Evolutionary conservation across 2,329 filamentous ascomycete species (phyloP).

Genomic region (Fusarium irregulare): DNA sequence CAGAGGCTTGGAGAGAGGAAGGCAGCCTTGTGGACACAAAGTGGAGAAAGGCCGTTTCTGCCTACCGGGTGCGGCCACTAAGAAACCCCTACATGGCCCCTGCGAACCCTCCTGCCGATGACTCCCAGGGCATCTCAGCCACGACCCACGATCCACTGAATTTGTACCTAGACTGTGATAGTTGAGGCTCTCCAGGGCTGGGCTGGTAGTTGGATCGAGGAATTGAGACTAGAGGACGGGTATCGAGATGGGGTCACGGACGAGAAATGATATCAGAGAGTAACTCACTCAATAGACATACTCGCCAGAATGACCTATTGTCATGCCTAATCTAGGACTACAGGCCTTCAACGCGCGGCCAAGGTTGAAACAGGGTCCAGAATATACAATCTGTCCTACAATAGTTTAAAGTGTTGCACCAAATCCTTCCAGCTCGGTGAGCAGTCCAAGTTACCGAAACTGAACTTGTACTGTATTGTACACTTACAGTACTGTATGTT

Average conservation of each 20-base stretch:
- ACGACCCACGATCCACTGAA: constrained; percentile 5
- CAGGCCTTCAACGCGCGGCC: constrained; percentile 36
- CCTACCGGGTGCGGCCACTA: constrained; percentile 42
- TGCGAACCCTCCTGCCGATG: constrained; percentile 36
- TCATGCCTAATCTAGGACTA: constrained; percentile 30
- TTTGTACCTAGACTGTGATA: not conserved
- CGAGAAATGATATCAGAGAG: constrained; percentile 13
- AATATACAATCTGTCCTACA: not conserved
- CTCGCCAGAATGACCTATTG: not conserved
- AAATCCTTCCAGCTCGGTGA: not conserved
- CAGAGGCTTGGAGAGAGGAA: constrained; percentile 31
- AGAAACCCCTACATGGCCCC: constrained; percentile 21
- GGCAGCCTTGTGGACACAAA: constrained; percentile 28
- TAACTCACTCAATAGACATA: too few species aligned
- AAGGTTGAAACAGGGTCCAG: constrained; percentile 35
- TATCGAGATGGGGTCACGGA: constrained; percentile 31
- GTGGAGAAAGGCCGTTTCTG: constrained; percentile 42
- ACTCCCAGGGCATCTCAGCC: constrained; percentile 41
- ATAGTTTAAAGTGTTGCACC: not conserved
- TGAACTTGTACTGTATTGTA: not conserved
- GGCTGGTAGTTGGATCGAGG: constrained; percentile 3
- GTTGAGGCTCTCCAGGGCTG: constrained; percentile 4
- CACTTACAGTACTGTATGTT: constrained; percentile 14
- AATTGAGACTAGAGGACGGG: constrained; percentile 21
- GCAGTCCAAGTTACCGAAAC: not conserved